Evolutionary conservation across 345 rosid genomes (phyloP), one percentile per base, ranked within the genome.

Genomic region (Clarkia xantiana): DNA sequence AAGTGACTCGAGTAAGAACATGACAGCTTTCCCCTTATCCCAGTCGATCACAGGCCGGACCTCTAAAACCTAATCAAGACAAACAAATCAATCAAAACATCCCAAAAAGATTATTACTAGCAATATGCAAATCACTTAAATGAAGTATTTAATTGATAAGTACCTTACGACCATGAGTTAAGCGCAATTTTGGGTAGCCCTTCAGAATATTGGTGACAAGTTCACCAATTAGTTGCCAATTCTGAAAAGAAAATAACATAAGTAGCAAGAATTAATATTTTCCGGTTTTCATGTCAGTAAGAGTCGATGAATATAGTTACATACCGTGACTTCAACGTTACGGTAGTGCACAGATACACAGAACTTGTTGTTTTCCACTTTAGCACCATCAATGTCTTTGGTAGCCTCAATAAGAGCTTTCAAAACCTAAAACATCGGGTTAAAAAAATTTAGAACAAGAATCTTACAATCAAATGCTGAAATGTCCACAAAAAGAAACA

Each of bases 271-370:
- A 29, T 29, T 1, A 29, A 29, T 29, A 29, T 5, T 29, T 29
- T 29, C 8, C 36, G 8, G 8, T 29, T 29, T 29, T 29, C 36
- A 29, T 29, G 36, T 29, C 44, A 10, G 20, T 29, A 36, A 56
- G n/a, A 19, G 2, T 18, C 19, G 13, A 22, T 52, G 3, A 18
- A 48, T 39, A 20, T 14, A 14, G 18, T 18, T 20, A 23, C 23
- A 36, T 56, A 74, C 79, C 73, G 64, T 62, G 51, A 64, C 72
- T 38, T 74, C 66, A 18, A 70, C 79, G 42, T 67, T 59, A 49
- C 79, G 76, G 54, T 70, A 74, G 67, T 74, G 79, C 43, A 74
- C 76, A 15, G 79, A 70, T 40, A 59, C 46, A 57, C 76, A 74
- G 47, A 70, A 74, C 62, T 70, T 74, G 54, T 74, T 71, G 44